Evolutionary conservation across 768 basidiomycete genomes (phyloP).

Genomic region (Trametes cinnabarina): DNA sequence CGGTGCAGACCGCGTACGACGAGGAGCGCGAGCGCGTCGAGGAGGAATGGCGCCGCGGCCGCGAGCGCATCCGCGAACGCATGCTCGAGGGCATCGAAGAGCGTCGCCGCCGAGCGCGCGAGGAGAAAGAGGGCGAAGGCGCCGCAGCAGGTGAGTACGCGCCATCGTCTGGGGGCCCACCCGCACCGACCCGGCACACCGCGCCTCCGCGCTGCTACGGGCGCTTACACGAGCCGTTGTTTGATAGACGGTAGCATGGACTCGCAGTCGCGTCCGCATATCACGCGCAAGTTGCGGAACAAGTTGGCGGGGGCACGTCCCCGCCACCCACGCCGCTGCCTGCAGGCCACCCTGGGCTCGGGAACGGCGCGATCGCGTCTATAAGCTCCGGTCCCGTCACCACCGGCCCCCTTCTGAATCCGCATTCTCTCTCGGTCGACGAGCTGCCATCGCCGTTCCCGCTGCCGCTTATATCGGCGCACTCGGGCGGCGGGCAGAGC

Average conservation of each 20-base stretch:
- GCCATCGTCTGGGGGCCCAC: not conserved
- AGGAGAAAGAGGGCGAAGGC: slow-evolving; percentile 90
- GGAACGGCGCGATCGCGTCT: slow-evolving; percentile 36
- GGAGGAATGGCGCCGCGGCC: slow-evolving; percentile 76
- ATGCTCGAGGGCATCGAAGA: slow-evolving; percentile 85
- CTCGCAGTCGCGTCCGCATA: slow-evolving; percentile 72
- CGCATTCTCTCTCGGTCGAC: slow-evolving; percentile 82
- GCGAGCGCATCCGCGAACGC: slow-evolving; percentile 72
- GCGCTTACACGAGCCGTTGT: not conserved
- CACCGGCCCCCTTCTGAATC: slow-evolving; percentile 69
- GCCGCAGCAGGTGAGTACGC: slow-evolving; percentile 56
- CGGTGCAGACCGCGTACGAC: slow-evolving; percentile 67
- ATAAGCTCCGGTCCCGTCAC: slow-evolving; percentile 58
- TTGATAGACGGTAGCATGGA: slow-evolving; percentile 67
- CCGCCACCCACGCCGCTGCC: slow-evolving; percentile 74
- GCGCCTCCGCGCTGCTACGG: not conserved
- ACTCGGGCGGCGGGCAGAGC: slow-evolving; percentile 34
- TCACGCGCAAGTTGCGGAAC: slow-evolving; percentile 82
- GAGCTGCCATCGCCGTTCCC: slow-evolving; percentile 87
- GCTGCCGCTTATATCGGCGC: slow-evolving; percentile 60
- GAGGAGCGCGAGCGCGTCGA: slow-evolving; percentile 80
- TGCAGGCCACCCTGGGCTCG: slow-evolving; percentile 20
- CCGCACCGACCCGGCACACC: not conserved
- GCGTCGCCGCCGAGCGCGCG: slow-evolving; percentile 69
- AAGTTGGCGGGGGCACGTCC: slow-evolving; percentile 62